Base-by-base conservation (phyloP, 1,284 basidiomycete species). In the Abortiporus biennis region DNA sequence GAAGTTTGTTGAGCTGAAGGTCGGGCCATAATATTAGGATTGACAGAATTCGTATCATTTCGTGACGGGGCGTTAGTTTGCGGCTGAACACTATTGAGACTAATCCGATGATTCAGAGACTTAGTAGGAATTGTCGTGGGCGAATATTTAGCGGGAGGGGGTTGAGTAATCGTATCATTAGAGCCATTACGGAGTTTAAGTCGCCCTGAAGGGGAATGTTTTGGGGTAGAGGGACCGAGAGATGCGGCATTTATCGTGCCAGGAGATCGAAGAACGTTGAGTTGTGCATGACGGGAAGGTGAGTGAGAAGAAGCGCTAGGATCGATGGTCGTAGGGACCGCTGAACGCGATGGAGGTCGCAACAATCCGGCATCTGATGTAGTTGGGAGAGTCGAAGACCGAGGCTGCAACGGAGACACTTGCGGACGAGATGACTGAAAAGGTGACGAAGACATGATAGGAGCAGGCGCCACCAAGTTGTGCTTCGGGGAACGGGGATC, bases 121-220 rank as follows among this genome's bases (percentile, higher is more conserved):
- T 52, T 56, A 25, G 50, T 47, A n/a, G 48, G 44, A 24, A 49
- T 45, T 16, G 48, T 44, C 29, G 51, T 48, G 13, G 56, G 56
- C 13, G 55, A 56, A 3, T 54, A 49, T 36, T 53, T 56, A 24
- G 48, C n/a, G n/a, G 20, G 40, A 5, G 43, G 43, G 17, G 47
- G 34, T n/a, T 55, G 56, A n/a, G 52, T 42, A 11, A 62, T 58
- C 8, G 59, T 62, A 29, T 62, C 59, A 37, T 50, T 57, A 12
- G 59, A 62, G 9, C 58, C 58, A 36, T 60, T 60, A 30, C 58
- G 57, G 25, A 52, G 42, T 16, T 54, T 52, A 34, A 61, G 40
- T n/a, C 57, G 54, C 3, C 40, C 42, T 11, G 55, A 54, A 1
- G 59, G 47, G 16, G 56, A 55, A 16, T 59, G 57, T 34, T 52